A percentile compares a stretch with the other conserved stretches of the same genome.
Evolutionary conservation across 1,139 yeast species (phyloP).

Genomic region (Blastobotrys indianensis): DNA sequence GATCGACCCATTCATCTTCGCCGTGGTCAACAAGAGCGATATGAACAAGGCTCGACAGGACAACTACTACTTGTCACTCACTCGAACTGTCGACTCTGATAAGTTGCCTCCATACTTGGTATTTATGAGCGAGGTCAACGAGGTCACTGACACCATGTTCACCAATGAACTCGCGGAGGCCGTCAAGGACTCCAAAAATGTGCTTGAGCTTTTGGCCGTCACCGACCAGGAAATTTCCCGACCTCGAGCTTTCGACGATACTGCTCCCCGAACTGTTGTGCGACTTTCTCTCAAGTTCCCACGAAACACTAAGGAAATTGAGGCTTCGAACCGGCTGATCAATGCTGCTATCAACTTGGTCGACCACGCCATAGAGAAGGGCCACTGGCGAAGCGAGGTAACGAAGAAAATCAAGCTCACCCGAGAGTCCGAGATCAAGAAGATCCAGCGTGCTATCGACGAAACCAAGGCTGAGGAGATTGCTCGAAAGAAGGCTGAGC

Average conservation of each 20-base stretch:
- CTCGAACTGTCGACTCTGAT: constrained; percentile 69
- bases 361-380: constrained; percentile 47
- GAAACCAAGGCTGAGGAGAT: constrained; percentile 60
- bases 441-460: constrained; percentile 55
- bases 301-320: constrained; percentile 41
- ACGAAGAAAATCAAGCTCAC: constrained; percentile 66
- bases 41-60: constrained; percentile 74
- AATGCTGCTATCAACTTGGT: constrained; percentile 48
- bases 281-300: constrained; percentile 48
- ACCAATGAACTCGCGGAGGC: constrained; percentile 48
- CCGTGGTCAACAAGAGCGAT: constrained; percentile 75
- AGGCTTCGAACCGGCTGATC: constrained; percentile 45
- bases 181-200: constrained; percentile 29
- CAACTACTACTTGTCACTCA: constrained; percentile 76
- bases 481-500: constrained; percentile 62
- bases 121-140: constrained; percentile 84
- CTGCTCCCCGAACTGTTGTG: constrained; percentile 51
- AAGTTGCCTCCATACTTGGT: constrained; percentile 69
- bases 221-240: constrained; percentile 74
- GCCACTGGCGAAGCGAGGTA: constrained; percentile 53
- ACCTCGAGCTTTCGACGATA: constrained; percentile 49
- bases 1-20: constrained; percentile 63
- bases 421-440: constrained; percentile 63
- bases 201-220: constrained; percentile 63
- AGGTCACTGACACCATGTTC: constrained; percentile 62